These are phyloP conservation scores for Talaromyces stipitatus DNA, from an alignment of 495 filamentous ascomycete genomes.

Conservation along the genomic window DNA sequence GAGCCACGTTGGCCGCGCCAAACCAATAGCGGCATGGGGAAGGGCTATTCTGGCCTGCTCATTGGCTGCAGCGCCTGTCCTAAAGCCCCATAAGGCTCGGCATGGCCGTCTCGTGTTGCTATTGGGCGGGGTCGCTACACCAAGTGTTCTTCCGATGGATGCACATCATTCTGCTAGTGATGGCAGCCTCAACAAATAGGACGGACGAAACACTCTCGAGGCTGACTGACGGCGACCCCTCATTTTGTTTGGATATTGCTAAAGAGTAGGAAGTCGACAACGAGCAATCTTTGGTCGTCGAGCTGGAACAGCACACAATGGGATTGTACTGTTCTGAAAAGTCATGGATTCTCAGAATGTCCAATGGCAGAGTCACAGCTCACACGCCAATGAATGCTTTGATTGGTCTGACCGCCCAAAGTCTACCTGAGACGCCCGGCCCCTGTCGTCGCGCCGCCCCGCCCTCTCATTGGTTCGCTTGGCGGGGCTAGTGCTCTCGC, in stretches of 20 bases:
- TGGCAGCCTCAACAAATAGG: not conserved
- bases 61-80: constrained; percentile 5
- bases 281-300: not conserved
- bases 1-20: constrained; percentile 1
- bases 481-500: not conserved
- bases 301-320: too few species aligned
- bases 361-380: not conserved
- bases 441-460: not conserved
- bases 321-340: too few species aligned
- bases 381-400: not conserved
- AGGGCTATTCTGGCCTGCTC: not conserved
- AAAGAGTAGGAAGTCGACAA: not conserved
- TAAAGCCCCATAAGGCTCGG: constrained; percentile 3
- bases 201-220: not conserved
- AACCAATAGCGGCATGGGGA: not conserved
- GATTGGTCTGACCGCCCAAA: not conserved
- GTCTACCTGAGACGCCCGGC: constrained; percentile 5
- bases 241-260: not conserved
- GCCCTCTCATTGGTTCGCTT: constrained; percentile 1
- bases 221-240: not conserved
- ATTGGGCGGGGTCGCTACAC: not conserved
- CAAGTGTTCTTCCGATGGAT: not conserved
- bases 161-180: not conserved
- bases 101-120: not conserved
- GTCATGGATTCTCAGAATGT: too few species aligned